phyloP scores from a whole-genome alignment of 1,139 yeast genomes.

The Protomyces inundatus region DNA sequence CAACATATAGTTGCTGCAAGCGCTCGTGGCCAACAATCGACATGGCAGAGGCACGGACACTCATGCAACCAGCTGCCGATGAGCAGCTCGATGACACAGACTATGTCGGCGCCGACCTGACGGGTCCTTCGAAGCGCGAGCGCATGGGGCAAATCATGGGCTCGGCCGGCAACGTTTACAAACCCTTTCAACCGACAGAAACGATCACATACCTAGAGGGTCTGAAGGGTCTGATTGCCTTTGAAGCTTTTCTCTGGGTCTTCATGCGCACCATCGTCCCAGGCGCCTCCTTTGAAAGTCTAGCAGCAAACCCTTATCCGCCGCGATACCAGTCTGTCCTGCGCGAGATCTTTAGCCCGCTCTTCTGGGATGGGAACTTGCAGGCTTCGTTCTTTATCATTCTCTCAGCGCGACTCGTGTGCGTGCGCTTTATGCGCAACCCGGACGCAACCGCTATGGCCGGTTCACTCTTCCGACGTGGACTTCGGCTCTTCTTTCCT shows the following conservation, averaged over 20 bases:
- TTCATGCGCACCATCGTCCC: constrained; percentile 24
- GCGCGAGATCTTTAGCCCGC: constrained; percentile 20
- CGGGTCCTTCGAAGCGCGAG: not conserved
- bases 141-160: not conserved
- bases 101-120: constrained; percentile 22
- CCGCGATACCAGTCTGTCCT: constrained; percentile 23
- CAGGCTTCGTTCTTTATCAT: constrained; percentile 23
- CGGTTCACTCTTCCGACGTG: constrained; percentile 21
- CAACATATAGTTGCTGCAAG: too few species aligned
- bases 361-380: constrained; percentile 22
- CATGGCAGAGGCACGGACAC: constrained; percentile 5
- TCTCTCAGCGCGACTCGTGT: constrained; percentile 17
- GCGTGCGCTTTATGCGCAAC: constrained; percentile 6
- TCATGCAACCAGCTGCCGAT: constrained; percentile 4
- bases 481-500: constrained; percentile 19
- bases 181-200: not conserved
- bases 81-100: constrained; percentile 18
- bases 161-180: not conserved
- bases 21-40: not conserved
- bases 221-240: constrained; percentile 18
- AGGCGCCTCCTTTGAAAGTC: constrained; percentile 21
- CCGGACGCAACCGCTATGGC: constrained; percentile 12
- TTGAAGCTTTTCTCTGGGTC: constrained; percentile 24
- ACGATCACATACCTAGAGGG: constrained; percentile 6
- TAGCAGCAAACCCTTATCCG: constrained; percentile 8